These are phyloP conservation scores for Saccharomyces uvarum DNA, from an alignment of 1,139 yeast genomes.

Conservation along the genomic window DNA sequence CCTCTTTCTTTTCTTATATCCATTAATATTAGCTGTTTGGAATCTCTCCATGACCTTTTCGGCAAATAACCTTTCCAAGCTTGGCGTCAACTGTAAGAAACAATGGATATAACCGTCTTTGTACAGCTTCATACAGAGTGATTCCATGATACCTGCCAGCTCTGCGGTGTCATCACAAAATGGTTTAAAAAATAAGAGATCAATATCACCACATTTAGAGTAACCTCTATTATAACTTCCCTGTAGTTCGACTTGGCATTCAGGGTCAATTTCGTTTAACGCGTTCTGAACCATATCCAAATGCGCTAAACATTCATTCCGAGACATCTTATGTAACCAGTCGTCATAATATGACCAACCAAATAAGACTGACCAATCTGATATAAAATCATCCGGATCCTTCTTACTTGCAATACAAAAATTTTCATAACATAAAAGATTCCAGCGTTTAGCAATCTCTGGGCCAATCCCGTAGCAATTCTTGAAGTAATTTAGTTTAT, in stretches of 20 bases:
- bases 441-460: constrained; percentile 40
- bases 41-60: constrained; percentile 10
- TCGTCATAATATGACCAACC: constrained; percentile 49
- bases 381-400: constrained; percentile 26
- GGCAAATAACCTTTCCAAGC: constrained; percentile 13
- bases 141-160: constrained; percentile 29
- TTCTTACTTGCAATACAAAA: constrained; percentile 37
- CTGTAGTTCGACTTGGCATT: constrained; percentile 37
- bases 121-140: constrained; percentile 27
- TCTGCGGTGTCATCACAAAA: constrained; percentile 30
- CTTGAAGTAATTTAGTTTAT: constrained; percentile 34
- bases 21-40: constrained; percentile 6
- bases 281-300: constrained; percentile 33
- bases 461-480: constrained; percentile 51
- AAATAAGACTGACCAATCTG: constrained; percentile 35
- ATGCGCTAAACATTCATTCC: constrained; percentile 43
- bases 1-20: neutral
- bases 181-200: constrained; percentile 43
- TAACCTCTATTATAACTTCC: constrained; percentile 54
- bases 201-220: constrained; percentile 49
- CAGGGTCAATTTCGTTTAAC: constrained; percentile 35
- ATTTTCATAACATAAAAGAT: constrained; percentile 35
- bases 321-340: constrained; percentile 41
- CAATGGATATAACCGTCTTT: constrained; percentile 29
- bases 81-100: constrained; percentile 21